Evolutionary conservation across 1,284 basidiomycete species (phyloP).

Genomic region (Ceratobasidium sp.): DNA sequence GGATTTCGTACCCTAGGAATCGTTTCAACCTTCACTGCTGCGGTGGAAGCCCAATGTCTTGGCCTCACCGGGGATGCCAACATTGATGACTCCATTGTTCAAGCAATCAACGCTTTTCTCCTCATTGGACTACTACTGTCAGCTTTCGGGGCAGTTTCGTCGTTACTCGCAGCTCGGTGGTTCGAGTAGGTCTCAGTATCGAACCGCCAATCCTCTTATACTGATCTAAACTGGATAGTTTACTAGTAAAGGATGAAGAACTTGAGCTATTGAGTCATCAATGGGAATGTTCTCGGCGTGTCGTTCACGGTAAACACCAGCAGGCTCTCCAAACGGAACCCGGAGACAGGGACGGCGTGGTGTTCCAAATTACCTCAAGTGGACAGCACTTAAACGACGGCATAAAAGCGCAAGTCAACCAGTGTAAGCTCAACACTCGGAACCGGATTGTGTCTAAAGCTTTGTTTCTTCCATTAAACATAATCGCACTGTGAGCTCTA

Average conservation of each 20-base stretch:
- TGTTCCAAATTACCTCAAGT: no score
- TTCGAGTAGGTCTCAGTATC: conserved; percentile 10
- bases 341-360: no score
- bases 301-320: no score
- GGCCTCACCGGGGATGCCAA: not conserved
- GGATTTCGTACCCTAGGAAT: conserved; percentile 18
- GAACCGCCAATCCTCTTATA: no score
- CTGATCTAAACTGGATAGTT: no score
- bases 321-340: no score
- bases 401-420: no score
- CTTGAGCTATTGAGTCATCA: not conserved
- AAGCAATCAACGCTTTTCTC: not conserved
- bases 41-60: conserved; percentile 16
- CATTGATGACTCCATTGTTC: not conserved
- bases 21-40: conserved; percentile 19
- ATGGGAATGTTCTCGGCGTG: not conserved
- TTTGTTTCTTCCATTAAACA: not conserved
- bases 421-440: no score
- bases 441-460: not conserved
- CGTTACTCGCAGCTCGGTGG: conserved; percentile 11
- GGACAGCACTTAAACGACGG: no score
- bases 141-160: conserved; percentile 7
- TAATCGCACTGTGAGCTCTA: not conserved
- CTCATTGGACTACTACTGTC: conserved; percentile 5
- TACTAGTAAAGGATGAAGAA: not conserved